Evolutionary conservation across 2,329 filamentous ascomycete genomes (phyloP), one percentile per base, ranked within the genome.

Genomic region (Microcyclospora pomicola): DNA sequence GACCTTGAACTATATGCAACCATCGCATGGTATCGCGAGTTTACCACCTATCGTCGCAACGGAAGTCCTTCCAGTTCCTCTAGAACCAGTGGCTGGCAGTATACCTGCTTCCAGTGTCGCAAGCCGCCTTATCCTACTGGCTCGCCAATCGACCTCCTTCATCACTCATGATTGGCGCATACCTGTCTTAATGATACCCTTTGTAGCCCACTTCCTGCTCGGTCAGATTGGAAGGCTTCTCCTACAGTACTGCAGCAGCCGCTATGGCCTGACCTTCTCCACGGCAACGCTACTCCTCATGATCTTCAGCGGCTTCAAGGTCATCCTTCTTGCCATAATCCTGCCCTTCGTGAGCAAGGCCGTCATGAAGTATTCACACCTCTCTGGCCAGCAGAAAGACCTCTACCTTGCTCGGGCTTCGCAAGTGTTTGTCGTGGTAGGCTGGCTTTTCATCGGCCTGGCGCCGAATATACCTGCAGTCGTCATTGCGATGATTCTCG

Each of bases 161-260:
- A 43, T 61, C 3, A 42, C 43, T 9, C 32, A 45, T 1, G 59
- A 60, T 39, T 48, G 42, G 35, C 51, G 58, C 12, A 39, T 62
- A n/a, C 35, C 50, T n/a, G 39, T 49, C 2, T 45, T 60, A 7
- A 45, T 56, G 31, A 16, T 49, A 13, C 42, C 52, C 10, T 60
- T 56, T 44, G 19, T 45, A 13, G 27, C 49, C 15, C 54, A 58
- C 38, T 44, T 51, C 15, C 47, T 58, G 33, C 33, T 57, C 31
- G 45, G 36, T 15, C 36, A 32, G 15, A 37, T 40, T 16, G 30
- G 31, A 6, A 58, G 61, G 3, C 42, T 69, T 15, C 41, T 72
- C 5, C 47, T 74, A 2, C 73, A 75, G 47, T 74, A 74, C 47
- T 60, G 68, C 38, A 67, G 65, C 1, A 67, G 65, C 34, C 61